A percentile compares a stretch with the other conserved stretches of the same genome.
Evolutionary conservation across 2,329 filamentous ascomycete species (phyloP).

Genomic region (Cucurbitaria berberidis): DNA sequence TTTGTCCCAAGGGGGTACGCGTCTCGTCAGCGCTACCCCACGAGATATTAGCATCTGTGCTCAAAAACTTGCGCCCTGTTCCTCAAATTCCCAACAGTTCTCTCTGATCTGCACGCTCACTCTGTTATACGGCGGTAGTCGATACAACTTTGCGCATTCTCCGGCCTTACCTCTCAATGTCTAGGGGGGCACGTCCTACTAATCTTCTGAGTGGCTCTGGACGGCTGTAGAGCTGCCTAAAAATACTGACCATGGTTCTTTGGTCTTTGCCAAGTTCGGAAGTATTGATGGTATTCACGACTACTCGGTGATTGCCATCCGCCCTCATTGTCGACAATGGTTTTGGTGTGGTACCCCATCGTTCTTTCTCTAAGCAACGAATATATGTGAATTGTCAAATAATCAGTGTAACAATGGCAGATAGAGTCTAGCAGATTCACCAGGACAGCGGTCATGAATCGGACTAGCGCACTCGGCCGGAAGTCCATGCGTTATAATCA

Average conservation of each 20-base stretch:
- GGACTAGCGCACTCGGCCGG: background rate
- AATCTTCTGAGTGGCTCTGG: background rate
- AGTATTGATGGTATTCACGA: background rate
- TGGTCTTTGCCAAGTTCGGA: constrained; percentile 8
- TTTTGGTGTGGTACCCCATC: too few relatives aligned
- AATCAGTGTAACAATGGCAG: constrained; percentile 9
- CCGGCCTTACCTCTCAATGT: background rate
- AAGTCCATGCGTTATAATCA: background rate
- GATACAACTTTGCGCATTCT: background rate
- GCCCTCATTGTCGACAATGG: too few relatives aligned
- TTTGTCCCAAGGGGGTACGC: background rate
- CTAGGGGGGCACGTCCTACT: background rate
- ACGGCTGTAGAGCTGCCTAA: background rate
- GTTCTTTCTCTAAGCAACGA: background rate
- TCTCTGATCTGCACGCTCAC: too few relatives aligned
- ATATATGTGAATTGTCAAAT: background rate
- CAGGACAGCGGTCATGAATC: background rate
- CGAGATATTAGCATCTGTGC: too few relatives aligned
- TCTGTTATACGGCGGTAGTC: background rate
- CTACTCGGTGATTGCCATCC: too few relatives aligned
- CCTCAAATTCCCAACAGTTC: too few relatives aligned
- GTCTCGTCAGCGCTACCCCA: background rate
- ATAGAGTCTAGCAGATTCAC: background rate
- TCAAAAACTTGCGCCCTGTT: too few relatives aligned
- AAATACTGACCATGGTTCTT: constrained; percentile 4